Evolutionary conservation across 139 green algal genomes (phyloP), one percentile per base, ranked within the genome.

Genomic region (Yamagishiella unicocca): DNA sequence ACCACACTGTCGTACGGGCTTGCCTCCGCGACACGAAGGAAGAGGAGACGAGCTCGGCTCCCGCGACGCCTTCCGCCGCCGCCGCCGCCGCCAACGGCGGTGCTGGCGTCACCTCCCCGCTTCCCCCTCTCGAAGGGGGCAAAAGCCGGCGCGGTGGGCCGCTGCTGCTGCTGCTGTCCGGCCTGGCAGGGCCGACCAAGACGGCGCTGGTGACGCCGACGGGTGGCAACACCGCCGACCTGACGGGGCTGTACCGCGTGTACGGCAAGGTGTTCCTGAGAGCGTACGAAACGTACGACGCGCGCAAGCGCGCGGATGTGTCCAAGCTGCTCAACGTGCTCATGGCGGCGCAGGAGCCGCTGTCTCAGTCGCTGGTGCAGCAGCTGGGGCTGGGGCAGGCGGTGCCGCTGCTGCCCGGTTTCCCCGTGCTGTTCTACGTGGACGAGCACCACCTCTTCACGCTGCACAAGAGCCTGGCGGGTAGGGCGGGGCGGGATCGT

Each of bases 391-490:
- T 88, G 25, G 70, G 50, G 9, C 31, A 42, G 12, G 43, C 25
- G 29, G 29, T 83, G 24, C 5, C 43, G 4, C 42, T 67, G 33
- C 87, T 88, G 64, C 87, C 58, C 58, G 87, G 78, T 33, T 88
- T 24, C n/a, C 64, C 53, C 4, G 27, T 66, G 31, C 42, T 88
- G 21, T 87, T 88, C 70, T 88, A 55, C 54, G 55, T 87, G 79
- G 87, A 84, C 33, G 87, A 90, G 67, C 87, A 90, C 53, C 87
- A 90, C 67, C 38, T 90, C 25, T 90, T 75, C 55, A 46, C 54
- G 22, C 33, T 88, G 42, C 87, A 90, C 79, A 90, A 87, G 67
- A 72, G 35, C 31, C 80, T 90, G 19, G 61, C 53, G 53, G 87
- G 74, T 61, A 74, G 73, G 87, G n/a, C n/a, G n/a, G n/a, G n/a